Base-by-base conservation (phyloP, 2,329 filamentous ascomycete genomes). In the Aureobasidium sp. region DNA sequence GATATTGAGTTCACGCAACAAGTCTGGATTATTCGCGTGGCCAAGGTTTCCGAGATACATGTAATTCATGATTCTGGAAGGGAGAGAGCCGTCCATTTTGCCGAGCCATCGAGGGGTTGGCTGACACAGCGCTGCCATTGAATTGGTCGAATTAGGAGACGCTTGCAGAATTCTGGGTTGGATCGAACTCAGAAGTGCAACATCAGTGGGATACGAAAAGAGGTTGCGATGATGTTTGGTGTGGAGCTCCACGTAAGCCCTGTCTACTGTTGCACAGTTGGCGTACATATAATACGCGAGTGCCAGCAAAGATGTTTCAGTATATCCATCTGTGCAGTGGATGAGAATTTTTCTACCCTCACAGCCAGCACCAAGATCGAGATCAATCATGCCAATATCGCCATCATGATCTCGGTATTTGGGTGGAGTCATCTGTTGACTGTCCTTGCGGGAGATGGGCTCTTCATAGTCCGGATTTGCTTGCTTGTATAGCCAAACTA, bases 241-340 rank as follows among this genome's bases (percentile, higher is more conserved):
- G 72, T 99, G 94, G 53, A 99, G 79, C 63, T 85, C 82, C 10
- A 97, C 80, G 92, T 92, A 97, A 9, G 94, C 92, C 62, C 92
- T 85, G 32, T 92, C 88, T 0, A 93, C 83, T 0, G 92, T 83
- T 12, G 86, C 80, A 7, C 90, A 91, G 65, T 94, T 90, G 60
- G 89, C 90, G 74, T 92, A 99, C 82, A 95, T 96, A 72, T 88
- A 91, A 75, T 99, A 99, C 10, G 93, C 90, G 43, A 99, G 84
- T 1, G 85, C 91, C 20, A 99, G 81, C 74, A 99, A 82, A 1
- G 92, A 92, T 1, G 89, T 93, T 75, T 99, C 94, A 0, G 94
- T 99, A 70, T 99, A 99, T 20, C 94, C 94, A 73, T 99, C 94
- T 2, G 88, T 87, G 73, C 94, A 97, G 74, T 97, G 93, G 44